Percentiles rank a stretch among this genome's conserved stretches.
Evolutionary conservation across 306 rosid genomes (phyloP).

Genomic region (Quercus mongolica): DNA sequence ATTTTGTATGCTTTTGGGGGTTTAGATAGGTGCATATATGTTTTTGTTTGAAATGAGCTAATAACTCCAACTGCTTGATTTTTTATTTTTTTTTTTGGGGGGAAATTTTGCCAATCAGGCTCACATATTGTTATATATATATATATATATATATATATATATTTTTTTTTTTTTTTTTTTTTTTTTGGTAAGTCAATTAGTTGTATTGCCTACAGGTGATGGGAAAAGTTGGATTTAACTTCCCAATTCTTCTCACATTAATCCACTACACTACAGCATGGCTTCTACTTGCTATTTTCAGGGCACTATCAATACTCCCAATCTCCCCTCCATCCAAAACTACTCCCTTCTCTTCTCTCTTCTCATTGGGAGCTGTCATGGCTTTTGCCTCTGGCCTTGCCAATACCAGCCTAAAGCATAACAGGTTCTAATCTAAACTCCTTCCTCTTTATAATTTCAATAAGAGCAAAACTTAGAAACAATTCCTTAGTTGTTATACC

Average conservation of each 20-base stretch:
- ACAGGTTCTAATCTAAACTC: constrained; percentile 52
- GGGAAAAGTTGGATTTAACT: constrained; percentile 92
- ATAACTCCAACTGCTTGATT: background rate
- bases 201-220: constrained; percentile 58
- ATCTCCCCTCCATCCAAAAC: constrained; percentile 81
- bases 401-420: constrained; percentile 85
- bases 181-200: too few species aligned
- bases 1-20: background rate
- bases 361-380: constrained; percentile 87
- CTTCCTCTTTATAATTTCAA: background rate
- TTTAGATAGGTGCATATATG: background rate
- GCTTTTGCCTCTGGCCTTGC: constrained; percentile 98
- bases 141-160: too few species aligned
- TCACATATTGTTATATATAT: too few species aligned
- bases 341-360: constrained; percentile 88
- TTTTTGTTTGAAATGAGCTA: background rate
- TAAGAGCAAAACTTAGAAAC: too few species aligned
- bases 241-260: constrained; percentile 81
- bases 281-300: constrained; percentile 83
- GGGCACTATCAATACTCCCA: constrained; percentile 69
- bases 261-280: constrained; percentile 78
- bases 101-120: background rate
- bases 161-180: too few species aligned
- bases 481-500: too few species aligned
- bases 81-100: background rate